Base-by-base conservation (phyloP, 1,284 basidiomycete species). In the Ustilago xerochloae region DNA sequence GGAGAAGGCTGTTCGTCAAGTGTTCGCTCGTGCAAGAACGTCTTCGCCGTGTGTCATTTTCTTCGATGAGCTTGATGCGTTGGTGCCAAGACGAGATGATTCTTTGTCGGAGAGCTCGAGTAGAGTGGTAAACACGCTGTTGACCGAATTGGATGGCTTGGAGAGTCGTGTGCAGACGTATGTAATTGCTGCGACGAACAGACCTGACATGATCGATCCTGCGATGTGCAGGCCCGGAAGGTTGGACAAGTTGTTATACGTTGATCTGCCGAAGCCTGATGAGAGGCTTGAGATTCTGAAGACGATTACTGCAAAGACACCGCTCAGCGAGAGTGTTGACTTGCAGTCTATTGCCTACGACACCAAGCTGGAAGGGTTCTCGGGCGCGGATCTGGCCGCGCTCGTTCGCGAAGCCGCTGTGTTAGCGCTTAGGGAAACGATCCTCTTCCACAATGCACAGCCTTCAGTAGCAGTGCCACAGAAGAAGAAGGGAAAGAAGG, bases 171-270 rank as follows among this genome's bases (percentile, higher is more conserved):
- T 78, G 15, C 64, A 94, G 93, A 95, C 98, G 55, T 97, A 96
- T 82, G 94, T 98, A 26, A 94, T 98, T 73, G 96, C 92, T 0
- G 96, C 96, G 1, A 99, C 96, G 5, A 98, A 99, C 85, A 88
- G 96, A n/a, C 96, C 96, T 0, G 96, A 98, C 86, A 97, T 98
- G 90, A 94, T 98, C 72, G 96, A 98, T 83, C 96, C 96, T 0
- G 96, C 96, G 4, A 97, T 98, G 95, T 93, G 94, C 59, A 91
- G 95, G 16, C 96, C 96, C 0, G 96, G 96, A 0, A 90, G 96
- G 26, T 88, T 99, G 13, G 96, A 99, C 87, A 98, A 97, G 85
- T 88, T 98, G 7, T 88, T 99, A 28, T 99, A 97, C 82, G 95
- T 99, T 76, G 96, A 98, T 84, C 87, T 98, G 1, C 96, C 96